A percentile compares a stretch with the other conserved stretches of the same genome.
Conservation (phyloP, 1,284 basidiomycete genomes). For the Trichosporon sp. region DNA sequence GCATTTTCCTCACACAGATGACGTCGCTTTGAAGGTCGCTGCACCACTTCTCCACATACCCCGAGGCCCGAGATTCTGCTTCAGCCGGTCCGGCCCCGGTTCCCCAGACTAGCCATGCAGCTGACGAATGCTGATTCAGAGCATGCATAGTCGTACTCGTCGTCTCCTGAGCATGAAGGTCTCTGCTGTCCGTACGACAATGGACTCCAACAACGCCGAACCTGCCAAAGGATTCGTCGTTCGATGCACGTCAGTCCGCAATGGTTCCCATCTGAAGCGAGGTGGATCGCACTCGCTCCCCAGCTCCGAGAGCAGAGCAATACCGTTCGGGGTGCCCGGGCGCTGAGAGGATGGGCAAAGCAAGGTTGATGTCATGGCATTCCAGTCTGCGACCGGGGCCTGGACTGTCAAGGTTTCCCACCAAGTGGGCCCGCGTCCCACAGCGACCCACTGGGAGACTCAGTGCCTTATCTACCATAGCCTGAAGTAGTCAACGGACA, state of each 20-base stretch:
- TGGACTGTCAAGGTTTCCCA: slow-evolving; percentile 5
- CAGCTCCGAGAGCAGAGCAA: neutral
- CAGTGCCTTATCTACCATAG: neutral
- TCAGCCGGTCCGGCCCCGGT: neutral
- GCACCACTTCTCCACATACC: slow-evolving; percentile 5
- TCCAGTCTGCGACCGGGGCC: neutral
- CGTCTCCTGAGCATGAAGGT: neutral
- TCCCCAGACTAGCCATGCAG: neutral
- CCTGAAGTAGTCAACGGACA: neutral
- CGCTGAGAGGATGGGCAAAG: neutral
- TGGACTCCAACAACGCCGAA: neutral
- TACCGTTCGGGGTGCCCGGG: neutral
- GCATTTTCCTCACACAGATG: slow-evolving; percentile 4
- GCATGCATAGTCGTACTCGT: neutral
- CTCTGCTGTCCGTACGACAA: neutral
- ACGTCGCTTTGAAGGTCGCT: slow-evolving; percentile 11
- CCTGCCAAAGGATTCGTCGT: slow-evolving; percentile 11
- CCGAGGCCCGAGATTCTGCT: neutral
- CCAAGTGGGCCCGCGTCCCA: neutral
- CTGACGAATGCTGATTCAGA: neutral
- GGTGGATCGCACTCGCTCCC: neutral
- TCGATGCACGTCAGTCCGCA: neutral
- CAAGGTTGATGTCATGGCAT: neutral
- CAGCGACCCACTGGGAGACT: neutral
- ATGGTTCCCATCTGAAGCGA: neutral